Base-by-base conservation (phyloP, 306 rosid genomes). In the Psophocarpus tetragonolobus region DNA sequence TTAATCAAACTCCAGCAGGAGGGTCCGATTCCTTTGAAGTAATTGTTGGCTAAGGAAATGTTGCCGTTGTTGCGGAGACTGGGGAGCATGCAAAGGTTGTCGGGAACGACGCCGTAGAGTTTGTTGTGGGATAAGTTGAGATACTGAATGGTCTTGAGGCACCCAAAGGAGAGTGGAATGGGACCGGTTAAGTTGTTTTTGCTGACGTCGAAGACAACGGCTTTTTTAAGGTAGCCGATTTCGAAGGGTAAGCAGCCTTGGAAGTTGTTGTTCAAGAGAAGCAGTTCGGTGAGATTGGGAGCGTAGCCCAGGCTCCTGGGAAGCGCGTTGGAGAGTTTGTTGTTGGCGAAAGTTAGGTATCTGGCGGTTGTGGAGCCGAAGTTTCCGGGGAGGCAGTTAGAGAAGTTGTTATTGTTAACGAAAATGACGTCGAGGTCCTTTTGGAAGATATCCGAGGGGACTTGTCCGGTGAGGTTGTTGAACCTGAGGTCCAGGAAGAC, bases 401-500 rank as follows among this genome's bases (percentile, higher is more conserved):
- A 13, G 58, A 91, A 88, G 0, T 44, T 0, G 80, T 94, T 94
- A 86, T 93, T 82, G 90, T 94, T 94, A 71, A 91, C 36, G 79
- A 92, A 91, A n/a, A 92, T 85, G 1, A 88, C 92, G 30, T 89
- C 90, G 1, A 94, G 84, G 0, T 81, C 85, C n/a, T 42, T 54
- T 0, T 9, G 0, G 57, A 92, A 92, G 23, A 94, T 29, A 0
- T 73, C 8, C 0, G 54, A 13, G 0, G 91, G 93, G 36, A 94
- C 13, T 0, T 76, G 1, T 0, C 95, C 97, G 4, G 0, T 0
- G 8, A 75, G 65, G 0, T 0, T 0, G 82, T 94, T 94, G 77
- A 85, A 94, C 66, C 98, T 84, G 67, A 94, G 87, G 75, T 94
- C 98, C 3, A 94, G 42, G 77, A 92, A 94, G 2, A 93, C 83